These are phyloP conservation scores for Eurotiales sp. DNA, from an alignment of 2,329 filamentous ascomycete genomes.

Conservation along the genomic window DNA sequence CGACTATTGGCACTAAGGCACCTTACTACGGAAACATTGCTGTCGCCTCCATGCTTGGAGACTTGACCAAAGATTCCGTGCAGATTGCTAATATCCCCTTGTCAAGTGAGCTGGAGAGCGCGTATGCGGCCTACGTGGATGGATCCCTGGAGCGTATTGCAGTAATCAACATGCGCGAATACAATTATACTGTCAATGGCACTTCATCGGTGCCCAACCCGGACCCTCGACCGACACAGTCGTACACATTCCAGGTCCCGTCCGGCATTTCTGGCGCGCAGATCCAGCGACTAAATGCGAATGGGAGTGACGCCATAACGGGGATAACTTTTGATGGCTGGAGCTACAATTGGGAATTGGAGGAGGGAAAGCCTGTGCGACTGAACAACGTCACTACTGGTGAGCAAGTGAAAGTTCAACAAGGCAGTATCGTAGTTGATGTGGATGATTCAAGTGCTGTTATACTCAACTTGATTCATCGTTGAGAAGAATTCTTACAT, in stretches of 20 bases:
- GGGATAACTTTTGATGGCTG: slow-evolving; percentile 13
- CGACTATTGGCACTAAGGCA: slow-evolving; percentile 7
- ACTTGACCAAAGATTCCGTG: background rate
- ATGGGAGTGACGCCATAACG: slow-evolving; percentile 10
- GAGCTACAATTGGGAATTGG: slow-evolving; percentile 10
- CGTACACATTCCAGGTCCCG: slow-evolving; percentile 20
- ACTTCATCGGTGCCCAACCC: background rate
- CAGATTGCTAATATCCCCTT: slow-evolving; percentile 7
- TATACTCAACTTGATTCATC: background rate
- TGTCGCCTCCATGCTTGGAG: slow-evolving; percentile 13
- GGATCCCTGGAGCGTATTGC: slow-evolving; percentile 9
- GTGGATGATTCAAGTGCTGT: background rate
- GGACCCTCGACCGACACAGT: slow-evolving; percentile 15
- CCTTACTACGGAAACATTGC: slow-evolving; percentile 14
- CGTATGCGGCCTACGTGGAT: slow-evolving; percentile 13
- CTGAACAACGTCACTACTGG: slow-evolving; percentile 4
- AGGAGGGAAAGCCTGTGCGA: slow-evolving; percentile 5
- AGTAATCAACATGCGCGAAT: slow-evolving; percentile 11
- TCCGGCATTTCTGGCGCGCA: background rate
- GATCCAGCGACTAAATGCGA: slow-evolving; percentile 7
- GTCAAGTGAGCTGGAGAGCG: slow-evolving; percentile 12
- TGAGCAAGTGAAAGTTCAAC: background rate
- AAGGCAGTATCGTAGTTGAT: background rate
- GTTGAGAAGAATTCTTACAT: no score
- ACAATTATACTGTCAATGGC: slow-evolving; percentile 9